Conservation (phyloP, 208 protist genomes). For the Trypanosoma scelopori region DNA sequence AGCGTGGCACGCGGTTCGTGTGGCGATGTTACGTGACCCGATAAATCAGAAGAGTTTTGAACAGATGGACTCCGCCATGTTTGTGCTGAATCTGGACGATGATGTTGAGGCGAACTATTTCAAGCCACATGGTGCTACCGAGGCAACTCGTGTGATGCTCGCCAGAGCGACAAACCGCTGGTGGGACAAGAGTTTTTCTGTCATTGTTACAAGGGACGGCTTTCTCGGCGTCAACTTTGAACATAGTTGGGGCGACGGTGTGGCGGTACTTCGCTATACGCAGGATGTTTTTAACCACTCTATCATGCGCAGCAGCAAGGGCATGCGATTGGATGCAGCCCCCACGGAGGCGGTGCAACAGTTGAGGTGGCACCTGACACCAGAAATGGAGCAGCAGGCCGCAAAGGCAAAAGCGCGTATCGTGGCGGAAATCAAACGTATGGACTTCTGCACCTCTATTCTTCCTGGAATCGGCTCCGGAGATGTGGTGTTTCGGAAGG, state of each 20-base stretch:
- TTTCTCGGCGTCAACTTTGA: slow-evolving; percentile 68
- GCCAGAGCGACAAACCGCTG: slow-evolving; percentile 59
- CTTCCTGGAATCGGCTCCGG: slow-evolving; percentile 27
- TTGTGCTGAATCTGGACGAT: slow-evolving; percentile 81
- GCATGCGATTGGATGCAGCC: slow-evolving; percentile 22
- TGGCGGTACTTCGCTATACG: slow-evolving; percentile 65
- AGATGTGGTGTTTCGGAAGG: slow-evolving; percentile 10
- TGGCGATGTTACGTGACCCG: slow-evolving; percentile 48
- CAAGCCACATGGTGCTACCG: slow-evolving; percentile 40
- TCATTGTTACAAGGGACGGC: slow-evolving; percentile 60
- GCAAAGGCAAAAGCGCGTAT: slow-evolving; percentile 30
- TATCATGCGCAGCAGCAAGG: slow-evolving; percentile 33
- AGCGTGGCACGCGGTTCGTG: slow-evolving; percentile 66
- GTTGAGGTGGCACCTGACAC: slow-evolving; percentile 52
- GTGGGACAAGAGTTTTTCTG: slow-evolving; percentile 90
- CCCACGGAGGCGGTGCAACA: slow-evolving; percentile 34
- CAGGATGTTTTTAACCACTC: slow-evolving; percentile 66
- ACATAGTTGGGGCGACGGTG: slow-evolving; percentile 74
- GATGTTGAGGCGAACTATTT: slow-evolving; percentile 37
- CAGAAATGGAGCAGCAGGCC: slow-evolving; percentile 38
- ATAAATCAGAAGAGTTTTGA: slow-evolving; percentile 65
- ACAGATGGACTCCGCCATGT: slow-evolving; percentile 75
- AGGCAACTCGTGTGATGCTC: slow-evolving; percentile 31
- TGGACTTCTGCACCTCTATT: slow-evolving; percentile 50
- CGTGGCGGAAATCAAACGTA: slow-evolving; percentile 34